Base-by-base conservation (phyloP, 140 eudicot species). In the Anethum foeniculum region DNA sequence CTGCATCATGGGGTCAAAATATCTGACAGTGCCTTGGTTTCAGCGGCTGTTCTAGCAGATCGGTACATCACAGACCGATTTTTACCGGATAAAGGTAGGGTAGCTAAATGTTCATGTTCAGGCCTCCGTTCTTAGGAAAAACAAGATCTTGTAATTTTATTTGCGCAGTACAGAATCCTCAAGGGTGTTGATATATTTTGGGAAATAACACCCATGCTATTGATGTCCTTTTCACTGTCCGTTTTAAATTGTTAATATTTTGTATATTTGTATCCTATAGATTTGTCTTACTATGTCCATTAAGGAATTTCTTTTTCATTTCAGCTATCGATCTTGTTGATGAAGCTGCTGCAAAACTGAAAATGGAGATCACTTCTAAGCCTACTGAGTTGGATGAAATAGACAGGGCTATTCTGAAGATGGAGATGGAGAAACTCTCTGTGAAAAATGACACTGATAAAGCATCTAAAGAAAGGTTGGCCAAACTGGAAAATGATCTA, bases 291-390 rank as follows among this genome's bases (percentile, higher is more conserved):
- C 13, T 21, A 3, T 51, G 60, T 25, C 34, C 28, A 30, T 68
- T 18, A 12, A n/a, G 46, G 36, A 38, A 58, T 21, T 56, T 30
- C 3, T 52, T 30, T 49, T 75, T 36, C 36, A n/a, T 86, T 83
- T 83, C 90, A 94, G 98, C 97, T 69, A 94, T 94, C 80, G 98
- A 94, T 87, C 91, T 94, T 71, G 94, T 94, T 15, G 98, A 94
- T 71, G 98, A 94, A 86, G 87, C 98, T 84, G 97, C 98, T 86
- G 98, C 98, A 9, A 93, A 93, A 81, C 65, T 93, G 10, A 93
- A 93, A 84, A 93, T 93, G 97, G 97, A 94, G 81, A 92, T 94
- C 71, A 94, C 98, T 11, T 94, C 97, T 9, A 94, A 94, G 86
- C 98, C 98, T 32, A 94, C 94, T n/a, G 94, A 94, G 80, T 80